Conservation (phyloP, 192 early-diverging fungal species). For the Gigaspora rosea region DNA sequence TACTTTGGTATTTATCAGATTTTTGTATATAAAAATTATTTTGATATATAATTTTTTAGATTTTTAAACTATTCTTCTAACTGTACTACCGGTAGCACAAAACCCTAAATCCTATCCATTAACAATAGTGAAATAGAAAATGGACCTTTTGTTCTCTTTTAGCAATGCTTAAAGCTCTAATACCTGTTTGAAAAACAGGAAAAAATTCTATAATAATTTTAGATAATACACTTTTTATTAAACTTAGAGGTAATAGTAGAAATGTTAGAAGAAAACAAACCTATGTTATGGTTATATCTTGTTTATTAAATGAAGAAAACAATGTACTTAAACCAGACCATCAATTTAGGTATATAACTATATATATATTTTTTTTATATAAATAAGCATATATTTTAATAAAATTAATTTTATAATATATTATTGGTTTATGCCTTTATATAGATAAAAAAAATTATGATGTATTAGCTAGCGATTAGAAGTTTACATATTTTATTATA, state of each 20-base stretch:
- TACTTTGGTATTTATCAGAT: too few species aligned
- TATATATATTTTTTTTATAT: too few species aligned
- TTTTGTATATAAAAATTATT: too few species aligned
- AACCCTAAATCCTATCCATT: too few species aligned
- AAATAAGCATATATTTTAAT: too few species aligned
- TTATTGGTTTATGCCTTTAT: constrained; percentile 9
- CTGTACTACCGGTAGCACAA: too few species aligned
- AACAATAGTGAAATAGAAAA: not conserved
- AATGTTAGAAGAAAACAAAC: not conserved
- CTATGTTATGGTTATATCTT: not conserved
- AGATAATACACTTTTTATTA: not conserved
- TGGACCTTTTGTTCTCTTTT: not conserved
- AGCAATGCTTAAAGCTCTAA: not conserved
- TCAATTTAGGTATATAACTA: too few species aligned
- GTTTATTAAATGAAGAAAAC: not conserved
- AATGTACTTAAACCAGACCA: not conserved
- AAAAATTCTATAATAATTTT: too few species aligned
- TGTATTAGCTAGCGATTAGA: not conserved
- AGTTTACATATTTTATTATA: constrained; percentile 9
- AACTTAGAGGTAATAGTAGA: not conserved
- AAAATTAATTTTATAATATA: not conserved
- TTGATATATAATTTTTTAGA: too few species aligned
- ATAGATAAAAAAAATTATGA: not conserved
- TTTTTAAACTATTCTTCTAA: too few species aligned
- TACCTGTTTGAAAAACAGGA: not conserved